These are phyloP conservation scores for Gracilaria domingensis DNA, from an alignment of 23 red algal genomes.

Conservation along the genomic window DNA sequence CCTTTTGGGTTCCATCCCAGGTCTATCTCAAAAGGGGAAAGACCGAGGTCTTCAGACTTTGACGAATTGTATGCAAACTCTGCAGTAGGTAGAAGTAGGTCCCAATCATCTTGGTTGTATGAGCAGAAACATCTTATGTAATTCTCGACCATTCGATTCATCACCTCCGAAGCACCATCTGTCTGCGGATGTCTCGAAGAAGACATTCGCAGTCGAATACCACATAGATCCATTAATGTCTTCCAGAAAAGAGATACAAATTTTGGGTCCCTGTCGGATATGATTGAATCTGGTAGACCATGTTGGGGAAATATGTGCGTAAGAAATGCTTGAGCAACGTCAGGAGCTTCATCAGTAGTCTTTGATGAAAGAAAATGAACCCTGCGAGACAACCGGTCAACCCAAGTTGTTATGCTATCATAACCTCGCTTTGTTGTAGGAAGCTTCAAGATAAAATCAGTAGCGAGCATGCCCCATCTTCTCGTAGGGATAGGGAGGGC, in stretches of 20 bases:
- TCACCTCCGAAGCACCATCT: slow-evolving; percentile 38
- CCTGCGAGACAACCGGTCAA: slow-evolving; percentile 16
- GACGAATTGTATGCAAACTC: too few relatives aligned
- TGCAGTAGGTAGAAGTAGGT: slow-evolving; percentile 27
- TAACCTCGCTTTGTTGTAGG: slow-evolving; percentile 6
- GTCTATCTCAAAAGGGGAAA: too few relatives aligned
- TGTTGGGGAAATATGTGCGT: slow-evolving; percentile 47
- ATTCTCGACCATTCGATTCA: slow-evolving; percentile 10
- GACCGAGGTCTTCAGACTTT: too few relatives aligned
- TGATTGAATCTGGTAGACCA: slow-evolving; percentile 45
- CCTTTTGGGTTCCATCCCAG: slow-evolving; percentile 27
- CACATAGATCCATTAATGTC: neutral
- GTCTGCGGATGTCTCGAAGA: slow-evolving; percentile 15
- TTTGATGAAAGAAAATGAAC: slow-evolving; percentile 27
- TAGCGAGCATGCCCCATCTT: slow-evolving; percentile 32
- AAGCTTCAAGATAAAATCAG: slow-evolving; percentile 28
- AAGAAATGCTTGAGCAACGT: slow-evolving; percentile 31
- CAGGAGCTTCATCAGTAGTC: slow-evolving; percentile 5
- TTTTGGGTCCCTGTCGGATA: slow-evolving; percentile 29
- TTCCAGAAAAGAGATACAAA: slow-evolving; percentile 11
- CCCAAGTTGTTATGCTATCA: slow-evolving; percentile 44
- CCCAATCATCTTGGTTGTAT: slow-evolving; percentile 43
- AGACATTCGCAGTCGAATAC: slow-evolving; percentile 22
- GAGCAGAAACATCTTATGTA: slow-evolving; percentile 38
- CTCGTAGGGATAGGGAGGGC: slow-evolving; percentile 6